Percentiles rank a stretch among this genome's conserved stretches.
phyloP scores from a whole-genome alignment of 106 monocot genomes.

The Chionographis japonica region DNA sequence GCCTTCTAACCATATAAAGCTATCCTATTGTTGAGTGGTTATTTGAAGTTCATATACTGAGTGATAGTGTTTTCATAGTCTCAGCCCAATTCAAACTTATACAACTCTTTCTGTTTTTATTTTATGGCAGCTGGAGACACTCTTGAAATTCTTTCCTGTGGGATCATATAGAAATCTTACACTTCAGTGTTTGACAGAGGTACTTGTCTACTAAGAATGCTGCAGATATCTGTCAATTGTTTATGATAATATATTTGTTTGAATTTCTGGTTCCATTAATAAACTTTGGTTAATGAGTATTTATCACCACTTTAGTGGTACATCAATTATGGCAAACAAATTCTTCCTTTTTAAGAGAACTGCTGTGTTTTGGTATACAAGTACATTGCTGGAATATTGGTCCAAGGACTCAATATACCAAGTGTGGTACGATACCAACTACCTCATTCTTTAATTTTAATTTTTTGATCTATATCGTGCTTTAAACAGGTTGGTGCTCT shows the following conservation, averaged over 20 bases:
- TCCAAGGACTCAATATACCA: no score
- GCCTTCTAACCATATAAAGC: neutral
- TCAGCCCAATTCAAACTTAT: no score
- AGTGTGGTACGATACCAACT: no score
- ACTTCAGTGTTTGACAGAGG: conserved; percentile 98
- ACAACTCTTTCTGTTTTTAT: conserved; percentile 5
- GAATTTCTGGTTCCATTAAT: neutral
- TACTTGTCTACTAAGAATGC: conserved; percentile 4
- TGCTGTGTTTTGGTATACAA: no score
- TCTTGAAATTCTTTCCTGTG: conserved; percentile 81
- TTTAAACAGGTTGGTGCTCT: conserved; percentile 74
- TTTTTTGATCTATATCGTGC: no score
- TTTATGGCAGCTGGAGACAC: conserved; percentile 72
- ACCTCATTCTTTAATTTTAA: no score
- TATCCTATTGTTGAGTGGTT: neutral
- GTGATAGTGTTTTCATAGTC: no score
- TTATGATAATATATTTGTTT: neutral
- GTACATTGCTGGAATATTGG: no score
- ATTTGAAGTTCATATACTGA: neutral
- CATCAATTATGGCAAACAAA: no score
- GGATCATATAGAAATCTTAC: conserved; percentile 93
- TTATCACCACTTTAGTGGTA: no score
- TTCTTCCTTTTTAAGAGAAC: no score
- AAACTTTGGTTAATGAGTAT: no score
- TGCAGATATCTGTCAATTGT: neutral